These are phyloP conservation scores for Talaromyces thailandensis DNA, from an alignment of 495 filamentous ascomycete genomes.

Conservation along the genomic window DNA sequence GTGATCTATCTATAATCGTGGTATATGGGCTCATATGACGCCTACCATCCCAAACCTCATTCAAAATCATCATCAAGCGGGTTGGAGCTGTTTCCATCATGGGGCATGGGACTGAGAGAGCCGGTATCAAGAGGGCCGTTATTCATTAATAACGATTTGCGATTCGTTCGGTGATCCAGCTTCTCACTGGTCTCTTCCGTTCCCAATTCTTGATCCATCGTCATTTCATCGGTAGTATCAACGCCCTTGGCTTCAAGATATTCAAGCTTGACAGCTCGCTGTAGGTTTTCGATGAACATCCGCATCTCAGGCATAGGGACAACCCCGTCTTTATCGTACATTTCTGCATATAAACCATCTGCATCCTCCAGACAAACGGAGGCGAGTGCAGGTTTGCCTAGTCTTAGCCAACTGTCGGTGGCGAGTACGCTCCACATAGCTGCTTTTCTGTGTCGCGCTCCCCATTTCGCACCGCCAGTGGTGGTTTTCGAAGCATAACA, in stretches of 20 bases:
- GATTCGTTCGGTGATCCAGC: slow-evolving; percentile 32
- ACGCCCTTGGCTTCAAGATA: slow-evolving; percentile 29
- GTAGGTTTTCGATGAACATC: slow-evolving; percentile 51
- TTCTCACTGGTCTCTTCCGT: slow-evolving; percentile 58
- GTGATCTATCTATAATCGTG: slow-evolving; percentile 13
- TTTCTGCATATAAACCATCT: slow-evolving; percentile 53
- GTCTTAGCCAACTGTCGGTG: slow-evolving; percentile 70
- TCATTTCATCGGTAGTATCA: slow-evolving; percentile 24
- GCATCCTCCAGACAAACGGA: slow-evolving; percentile 65
- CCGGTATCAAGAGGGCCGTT: slow-evolving; percentile 27
- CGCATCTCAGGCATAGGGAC: slow-evolving; percentile 49
- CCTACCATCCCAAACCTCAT: slow-evolving; percentile 26
- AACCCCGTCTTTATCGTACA: slow-evolving; percentile 46
- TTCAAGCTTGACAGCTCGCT: slow-evolving; percentile 48
- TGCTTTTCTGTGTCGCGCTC: slow-evolving; percentile 66
- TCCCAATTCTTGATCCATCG: slow-evolving; percentile 20
- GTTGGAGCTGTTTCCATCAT: slow-evolving; percentile 19
- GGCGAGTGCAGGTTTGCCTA: slow-evolving; percentile 60
- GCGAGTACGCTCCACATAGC: slow-evolving; percentile 84
- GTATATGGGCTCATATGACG: slow-evolving; percentile 4
- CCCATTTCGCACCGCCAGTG: slow-evolving; percentile 53
- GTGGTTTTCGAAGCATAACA: slow-evolving; percentile 72
- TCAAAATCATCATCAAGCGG: slow-evolving; percentile 43
- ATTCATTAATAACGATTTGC: slow-evolving; percentile 29
- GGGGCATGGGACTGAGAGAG: slow-evolving; percentile 19